These are phyloP conservation scores for Albatrellus ellisii DNA, from an alignment of 768 basidiomycete genomes.

Conservation along the genomic window DNA sequence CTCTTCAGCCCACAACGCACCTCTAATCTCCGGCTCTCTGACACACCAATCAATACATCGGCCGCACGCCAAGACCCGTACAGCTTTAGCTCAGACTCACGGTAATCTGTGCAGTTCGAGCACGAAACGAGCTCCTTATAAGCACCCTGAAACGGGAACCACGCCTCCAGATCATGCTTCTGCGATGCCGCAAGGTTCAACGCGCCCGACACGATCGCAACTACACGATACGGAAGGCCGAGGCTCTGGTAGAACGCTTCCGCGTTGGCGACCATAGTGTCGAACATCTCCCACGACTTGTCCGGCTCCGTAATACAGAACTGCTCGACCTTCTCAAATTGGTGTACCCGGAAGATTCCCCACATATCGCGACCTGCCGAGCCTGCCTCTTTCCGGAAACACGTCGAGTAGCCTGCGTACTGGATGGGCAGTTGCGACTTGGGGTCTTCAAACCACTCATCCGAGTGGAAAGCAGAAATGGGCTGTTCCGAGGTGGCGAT, in stretches of 20 bases:
- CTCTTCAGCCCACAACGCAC: conserved; percentile 86
- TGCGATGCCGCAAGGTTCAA: conserved; percentile 94
- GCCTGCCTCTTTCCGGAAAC: conserved; percentile 98
- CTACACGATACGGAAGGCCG: conserved; percentile 82
- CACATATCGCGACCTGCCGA: conserved; percentile 97
- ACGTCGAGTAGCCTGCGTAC: conserved; percentile 86
- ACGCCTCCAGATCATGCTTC: conserved; percentile 97
- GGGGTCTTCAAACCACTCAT: conserved; percentile 96
- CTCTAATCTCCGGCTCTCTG: conserved; percentile 88
- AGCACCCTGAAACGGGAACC: conserved; percentile 95
- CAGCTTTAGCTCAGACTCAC: conserved; percentile 45
- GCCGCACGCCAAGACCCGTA: too few relatives aligned
- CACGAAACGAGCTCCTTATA: conserved; percentile 98
- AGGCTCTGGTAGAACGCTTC: conserved; percentile 97
- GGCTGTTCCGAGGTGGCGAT: conserved; percentile 99
- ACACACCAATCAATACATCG: too few relatives aligned
- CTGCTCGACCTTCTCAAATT: conserved; percentile 98
- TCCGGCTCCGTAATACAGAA: conserved; percentile 92
- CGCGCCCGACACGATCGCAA: conserved; percentile 92
- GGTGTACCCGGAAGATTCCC: conserved; percentile 99
- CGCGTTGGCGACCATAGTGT: conserved; percentile 78
- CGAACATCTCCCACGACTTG: conserved; percentile 90
- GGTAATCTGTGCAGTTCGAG: conserved; percentile 98
- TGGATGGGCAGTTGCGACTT: conserved; percentile 84
- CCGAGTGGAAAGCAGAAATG: conserved; percentile 89